Evolutionary conservation across 1,284 basidiomycete species (phyloP).

Genomic region (Flammula alnicola): DNA sequence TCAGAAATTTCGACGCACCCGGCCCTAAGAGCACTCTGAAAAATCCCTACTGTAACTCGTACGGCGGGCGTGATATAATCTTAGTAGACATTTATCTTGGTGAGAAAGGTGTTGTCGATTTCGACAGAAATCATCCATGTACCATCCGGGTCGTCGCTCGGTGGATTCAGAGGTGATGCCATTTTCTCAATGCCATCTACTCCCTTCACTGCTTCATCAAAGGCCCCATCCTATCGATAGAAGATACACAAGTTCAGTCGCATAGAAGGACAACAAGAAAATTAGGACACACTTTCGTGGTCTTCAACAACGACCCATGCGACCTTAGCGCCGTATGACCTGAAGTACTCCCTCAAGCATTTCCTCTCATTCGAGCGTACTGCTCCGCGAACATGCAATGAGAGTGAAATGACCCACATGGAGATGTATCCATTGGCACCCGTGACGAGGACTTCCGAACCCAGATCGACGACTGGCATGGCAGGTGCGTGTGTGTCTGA

Average conservation of each 20-base stretch:
- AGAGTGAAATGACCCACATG: slow-evolving; percentile 11
- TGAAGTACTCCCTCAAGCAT: slow-evolving; percentile 1
- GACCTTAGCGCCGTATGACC: slow-evolving; percentile 1
- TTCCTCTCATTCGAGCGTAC: slow-evolving; percentile 6
- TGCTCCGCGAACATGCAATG: slow-evolving; percentile 5
- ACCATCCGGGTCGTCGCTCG: slow-evolving; percentile 11
- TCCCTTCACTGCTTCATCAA: slow-evolving; percentile 9
- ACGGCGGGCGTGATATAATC: slow-evolving; percentile 7
- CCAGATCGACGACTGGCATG: slow-evolving; percentile 8
- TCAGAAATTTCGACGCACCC: slow-evolving; percentile 1
- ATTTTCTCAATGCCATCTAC: slow-evolving; percentile 7
- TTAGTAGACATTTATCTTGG: background rate
- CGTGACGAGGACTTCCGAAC: slow-evolving; percentile 9
- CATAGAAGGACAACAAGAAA: background rate
- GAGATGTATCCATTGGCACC: slow-evolving; percentile 11
- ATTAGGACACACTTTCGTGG: slow-evolving; percentile 2
- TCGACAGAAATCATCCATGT: background rate
- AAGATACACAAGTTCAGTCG: background rate
- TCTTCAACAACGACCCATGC: slow-evolving; percentile 7
- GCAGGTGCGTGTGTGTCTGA: too few relatives aligned
- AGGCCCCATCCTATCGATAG: slow-evolving; percentile 6
- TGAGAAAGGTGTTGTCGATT: background rate
- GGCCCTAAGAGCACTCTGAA: slow-evolving; percentile 5
- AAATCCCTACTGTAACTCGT: too few relatives aligned
- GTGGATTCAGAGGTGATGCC: slow-evolving; percentile 5